Conservation (phyloP, 2,329 filamentous ascomycete species). For the Curvularia sp. region DNA sequence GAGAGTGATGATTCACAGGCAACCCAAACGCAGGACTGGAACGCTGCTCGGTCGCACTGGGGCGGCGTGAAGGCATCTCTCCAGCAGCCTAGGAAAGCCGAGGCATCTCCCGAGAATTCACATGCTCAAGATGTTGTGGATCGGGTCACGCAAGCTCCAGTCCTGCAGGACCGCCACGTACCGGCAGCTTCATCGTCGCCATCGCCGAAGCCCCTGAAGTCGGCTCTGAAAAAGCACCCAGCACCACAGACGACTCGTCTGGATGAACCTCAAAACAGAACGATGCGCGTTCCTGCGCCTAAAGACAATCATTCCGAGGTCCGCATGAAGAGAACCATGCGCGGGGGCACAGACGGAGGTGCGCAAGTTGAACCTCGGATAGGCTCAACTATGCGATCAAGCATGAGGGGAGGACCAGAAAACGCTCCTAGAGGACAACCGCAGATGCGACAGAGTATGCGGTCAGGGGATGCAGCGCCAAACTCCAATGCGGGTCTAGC, state of each 20-base stretch:
- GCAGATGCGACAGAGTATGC: conserved; percentile 59
- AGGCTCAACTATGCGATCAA: conserved; percentile 44
- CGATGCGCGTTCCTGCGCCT: conserved; percentile 13
- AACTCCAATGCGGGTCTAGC: conserved; percentile 41
- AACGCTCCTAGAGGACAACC: conserved; percentile 21
- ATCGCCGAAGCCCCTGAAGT: conserved; percentile 48
- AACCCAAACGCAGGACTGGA: conserved; percentile 64
- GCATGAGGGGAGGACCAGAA: conserved; percentile 46
- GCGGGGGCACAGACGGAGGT: conserved; percentile 17
- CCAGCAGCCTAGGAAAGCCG: conserved; percentile 50
- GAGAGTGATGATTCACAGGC: conserved; percentile 16
- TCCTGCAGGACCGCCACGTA: conserved; percentile 13
- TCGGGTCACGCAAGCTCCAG: conserved; percentile 23
- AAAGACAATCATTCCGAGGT: conserved; percentile 23
- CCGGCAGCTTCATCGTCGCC: conserved; percentile 17
- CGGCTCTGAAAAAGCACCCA: conserved; percentile 53
- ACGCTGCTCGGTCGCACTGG: conserved; percentile 74
- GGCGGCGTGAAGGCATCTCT: conserved; percentile 69
- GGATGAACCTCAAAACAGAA: conserved; percentile 22
- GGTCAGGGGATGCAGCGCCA: conserved; percentile 43
- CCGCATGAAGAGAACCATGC: conserved; percentile 50
- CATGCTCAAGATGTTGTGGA: conserved; percentile 13
- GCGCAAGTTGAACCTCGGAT: conserved; percentile 24
- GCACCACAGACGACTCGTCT: conserved; percentile 24
- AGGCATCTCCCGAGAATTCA: conserved; percentile 10